These are phyloP conservation scores for Cladophialophora carrionii DNA, from an alignment of 2,329 filamentous ascomycete species.

Conservation along the genomic window DNA sequence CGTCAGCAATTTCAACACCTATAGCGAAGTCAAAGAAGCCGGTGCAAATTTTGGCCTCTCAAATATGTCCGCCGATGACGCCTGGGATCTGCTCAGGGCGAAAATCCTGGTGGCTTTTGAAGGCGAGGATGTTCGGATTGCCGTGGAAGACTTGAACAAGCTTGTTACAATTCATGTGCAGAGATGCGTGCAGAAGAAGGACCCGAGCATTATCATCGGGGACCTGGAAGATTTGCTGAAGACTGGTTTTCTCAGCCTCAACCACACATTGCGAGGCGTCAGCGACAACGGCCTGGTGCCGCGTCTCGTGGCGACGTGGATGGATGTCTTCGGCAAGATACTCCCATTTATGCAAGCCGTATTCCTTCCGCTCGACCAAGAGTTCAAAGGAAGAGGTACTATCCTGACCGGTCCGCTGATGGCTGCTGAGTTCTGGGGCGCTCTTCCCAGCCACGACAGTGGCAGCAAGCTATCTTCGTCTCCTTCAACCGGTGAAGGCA, in stretches of 20 bases:
- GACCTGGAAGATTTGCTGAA: slow-evolving; percentile 64
- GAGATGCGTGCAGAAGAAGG: slow-evolving; percentile 63
- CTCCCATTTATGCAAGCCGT: slow-evolving; percentile 94
- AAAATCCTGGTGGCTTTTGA: slow-evolving; percentile 67
- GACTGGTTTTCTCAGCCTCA: slow-evolving; percentile 81
- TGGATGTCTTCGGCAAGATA: slow-evolving; percentile 86
- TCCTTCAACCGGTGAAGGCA: slow-evolving; percentile 32
- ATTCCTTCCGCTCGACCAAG: slow-evolving; percentile 88
- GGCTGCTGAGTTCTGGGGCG: slow-evolving; percentile 82
- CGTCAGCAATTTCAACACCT: slow-evolving; percentile 31
- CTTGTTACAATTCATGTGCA: slow-evolving; percentile 65
- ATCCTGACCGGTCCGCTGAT: slow-evolving; percentile 79
- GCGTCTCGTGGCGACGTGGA: slow-evolving; percentile 89
- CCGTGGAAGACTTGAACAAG: slow-evolving; percentile 68
- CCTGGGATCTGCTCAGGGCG: slow-evolving; percentile 68
- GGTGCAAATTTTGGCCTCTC: slow-evolving; percentile 62
- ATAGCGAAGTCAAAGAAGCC: slow-evolving; percentile 37
- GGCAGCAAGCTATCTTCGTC: slow-evolving; percentile 43
- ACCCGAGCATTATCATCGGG: slow-evolving; percentile 63
- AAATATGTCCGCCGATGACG: slow-evolving; percentile 69
- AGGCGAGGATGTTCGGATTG: slow-evolving; percentile 65
- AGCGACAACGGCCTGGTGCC: slow-evolving; percentile 88
- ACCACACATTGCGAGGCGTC: slow-evolving; percentile 76
- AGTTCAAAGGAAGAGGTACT: slow-evolving; percentile 82
- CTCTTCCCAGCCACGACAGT: slow-evolving; percentile 57